Percentiles rank a stretch among this genome's conserved stretches.
Conservation (phyloP, 768 basidiomycete species). For the Lactarius trivialis region DNA sequence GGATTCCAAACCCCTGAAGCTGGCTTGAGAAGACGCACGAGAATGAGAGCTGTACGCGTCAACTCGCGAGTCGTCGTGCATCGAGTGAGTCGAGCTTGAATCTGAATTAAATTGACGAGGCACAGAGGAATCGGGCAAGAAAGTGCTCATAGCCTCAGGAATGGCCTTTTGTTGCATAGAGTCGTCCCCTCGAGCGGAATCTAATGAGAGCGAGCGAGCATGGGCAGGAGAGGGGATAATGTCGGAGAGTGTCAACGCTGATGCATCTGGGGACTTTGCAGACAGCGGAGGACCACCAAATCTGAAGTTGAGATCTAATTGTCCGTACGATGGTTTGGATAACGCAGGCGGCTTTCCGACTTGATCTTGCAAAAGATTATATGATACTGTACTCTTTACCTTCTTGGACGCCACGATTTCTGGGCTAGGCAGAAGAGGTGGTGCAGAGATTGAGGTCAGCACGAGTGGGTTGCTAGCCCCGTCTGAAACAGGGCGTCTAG, state of each 20-base stretch:
- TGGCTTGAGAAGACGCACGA: conserved; percentile 43
- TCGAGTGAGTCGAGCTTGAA: conserved; percentile 34
- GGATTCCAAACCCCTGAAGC: conserved; percentile 67
- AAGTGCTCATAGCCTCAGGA: conserved; percentile 23
- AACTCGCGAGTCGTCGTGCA: conserved; percentile 26
- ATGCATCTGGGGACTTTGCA: conserved; percentile 20
- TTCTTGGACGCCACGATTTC: conserved; percentile 17
- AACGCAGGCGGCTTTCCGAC: conserved; percentile 24
- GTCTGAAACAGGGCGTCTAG: conserved; percentile 21
- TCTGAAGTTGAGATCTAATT: conserved; percentile 65
- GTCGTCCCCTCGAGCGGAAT: conserved; percentile 33
- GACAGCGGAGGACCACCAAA: conserved; percentile 50
- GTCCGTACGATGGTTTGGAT: conserved; percentile 52
- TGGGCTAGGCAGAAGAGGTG: conserved; percentile 19
- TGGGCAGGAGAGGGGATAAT: conserved; percentile 64
- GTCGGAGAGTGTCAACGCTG: conserved; percentile 58
- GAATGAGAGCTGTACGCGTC: conserved; percentile 28
- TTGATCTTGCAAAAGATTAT: background rate
- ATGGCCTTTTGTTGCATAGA: conserved; percentile 28
- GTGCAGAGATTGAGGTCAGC: background rate
- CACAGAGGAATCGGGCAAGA: conserved; percentile 31
- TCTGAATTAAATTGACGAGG: conserved; percentile 40
- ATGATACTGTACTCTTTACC: background rate
- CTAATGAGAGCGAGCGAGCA: conserved; percentile 42
- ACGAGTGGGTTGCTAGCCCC: background rate